Conservation (phyloP, 2,329 filamentous ascomycete genomes). For the Trichoderma sp. region DNA sequence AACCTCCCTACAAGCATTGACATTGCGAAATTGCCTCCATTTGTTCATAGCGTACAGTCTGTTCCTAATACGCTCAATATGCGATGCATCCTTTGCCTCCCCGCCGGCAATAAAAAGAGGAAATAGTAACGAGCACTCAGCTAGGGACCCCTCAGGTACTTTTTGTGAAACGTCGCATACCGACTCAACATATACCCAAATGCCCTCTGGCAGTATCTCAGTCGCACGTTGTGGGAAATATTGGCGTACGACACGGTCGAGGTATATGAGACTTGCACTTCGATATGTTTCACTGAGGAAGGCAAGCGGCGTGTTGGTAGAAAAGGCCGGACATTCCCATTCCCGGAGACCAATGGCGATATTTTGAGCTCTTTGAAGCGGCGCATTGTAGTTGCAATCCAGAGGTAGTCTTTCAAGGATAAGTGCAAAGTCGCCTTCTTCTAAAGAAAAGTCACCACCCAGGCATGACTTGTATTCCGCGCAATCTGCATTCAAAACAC, state of each 20-base stretch:
- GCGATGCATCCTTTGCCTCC: background rate
- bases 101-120: conserved; percentile 3
- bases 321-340: background rate
- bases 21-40: conserved; percentile 3
- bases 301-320: background rate
- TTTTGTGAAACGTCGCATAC: background rate
- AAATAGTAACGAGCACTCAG: background rate
- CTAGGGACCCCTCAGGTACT: background rate
- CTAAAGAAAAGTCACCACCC: background rate
- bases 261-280: conserved; percentile 5
- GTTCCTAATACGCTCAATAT: background rate
- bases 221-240: background rate
- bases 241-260: background rate
- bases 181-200: background rate
- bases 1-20: background rate
- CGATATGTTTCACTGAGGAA: background rate
- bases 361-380: background rate
- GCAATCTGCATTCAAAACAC: conserved; percentile 1
- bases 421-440: background rate
- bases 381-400: background rate
- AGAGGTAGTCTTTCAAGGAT: background rate
- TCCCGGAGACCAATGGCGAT: background rate
- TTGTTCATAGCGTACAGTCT: background rate
- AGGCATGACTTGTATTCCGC: background rate
- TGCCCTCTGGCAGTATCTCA: background rate